Percentiles rank a stretch among this genome's conserved stretches.
Conservation (phyloP, 176 grass and related monocot species). For the Lolium multiflorum region DNA sequence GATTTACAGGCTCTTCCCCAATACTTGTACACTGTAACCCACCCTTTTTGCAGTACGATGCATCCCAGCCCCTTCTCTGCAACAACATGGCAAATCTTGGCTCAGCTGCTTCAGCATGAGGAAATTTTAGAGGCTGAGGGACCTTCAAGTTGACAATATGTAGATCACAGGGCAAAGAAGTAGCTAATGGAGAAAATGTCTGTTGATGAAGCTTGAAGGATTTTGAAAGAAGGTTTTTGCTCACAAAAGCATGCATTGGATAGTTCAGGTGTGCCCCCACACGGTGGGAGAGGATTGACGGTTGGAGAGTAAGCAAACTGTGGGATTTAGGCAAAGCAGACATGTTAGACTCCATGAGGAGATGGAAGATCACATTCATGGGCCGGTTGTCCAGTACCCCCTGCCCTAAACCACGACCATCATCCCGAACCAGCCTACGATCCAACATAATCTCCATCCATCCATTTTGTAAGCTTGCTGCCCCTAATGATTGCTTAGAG, state of each 20-base stretch:
- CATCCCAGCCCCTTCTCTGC: constrained; percentile 93
- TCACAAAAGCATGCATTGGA: constrained; percentile 84
- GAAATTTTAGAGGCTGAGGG: constrained; percentile 84
- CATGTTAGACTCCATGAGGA: constrained; percentile 82
- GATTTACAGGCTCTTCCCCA: constrained; percentile 77
- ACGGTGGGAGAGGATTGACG: constrained; percentile 84
- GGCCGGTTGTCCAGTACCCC: constrained; percentile 94
- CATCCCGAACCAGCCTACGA: constrained; percentile 82
- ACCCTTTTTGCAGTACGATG: constrained; percentile 79
- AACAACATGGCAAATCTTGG: constrained; percentile 74
- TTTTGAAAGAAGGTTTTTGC: constrained; percentile 62
- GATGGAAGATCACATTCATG: constrained; percentile 83
- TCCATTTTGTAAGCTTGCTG: constrained; percentile 90
- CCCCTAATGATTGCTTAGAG: constrained; percentile 88
- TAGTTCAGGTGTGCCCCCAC: constrained; percentile 82
- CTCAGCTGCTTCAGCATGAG: constrained; percentile 50
- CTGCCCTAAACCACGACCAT: constrained; percentile 91
- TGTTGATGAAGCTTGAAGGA: constrained; percentile 54
- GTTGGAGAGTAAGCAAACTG: constrained; percentile 72
- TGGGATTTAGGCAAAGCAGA: constrained; percentile 76
- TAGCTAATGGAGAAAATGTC: constrained; percentile 70
- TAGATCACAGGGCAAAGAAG: constrained; percentile 86
- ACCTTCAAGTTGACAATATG: constrained; percentile 94
- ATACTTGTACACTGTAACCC: constrained; percentile 72
- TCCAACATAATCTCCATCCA: constrained; percentile 99